Base-by-base conservation (phyloP, 225 moss, liverwort and hornwort genomes). In the Thuidium tamariscinum region DNA sequence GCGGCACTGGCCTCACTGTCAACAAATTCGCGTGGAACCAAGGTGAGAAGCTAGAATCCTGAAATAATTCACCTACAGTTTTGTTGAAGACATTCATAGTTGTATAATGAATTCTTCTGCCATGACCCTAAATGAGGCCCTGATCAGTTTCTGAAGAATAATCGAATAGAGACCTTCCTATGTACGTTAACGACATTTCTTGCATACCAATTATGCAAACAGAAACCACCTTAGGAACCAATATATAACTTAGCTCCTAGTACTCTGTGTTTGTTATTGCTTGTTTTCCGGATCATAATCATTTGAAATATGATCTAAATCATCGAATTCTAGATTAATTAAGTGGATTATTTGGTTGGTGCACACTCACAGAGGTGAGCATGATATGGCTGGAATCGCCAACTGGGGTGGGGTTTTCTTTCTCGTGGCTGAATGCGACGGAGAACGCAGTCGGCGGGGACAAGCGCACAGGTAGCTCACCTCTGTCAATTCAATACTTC, bases 341-440 rank as follows among this genome's bases (percentile, higher is more conserved):
- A 71, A 69, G 15, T 22, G 29, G 56, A 29, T 23, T 42, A 16
- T 20, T 36, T 72, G 30, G 29, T 74, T 60, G 48, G 16, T 56
- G 29, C 44, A 20, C 25, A 30, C 22, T 49, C 59, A 62, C 87
- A 93, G 93, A 92, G 80, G 93, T 87, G 90, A 92, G 91, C 87
- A 89, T 92, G 88, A 83, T 93, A 77, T 93, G 92, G 92, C 61
- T 93, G 85, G 93, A 93, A 82, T 93, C 93, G 32, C 93, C 92
- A 4, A 91, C 89, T 23, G 93, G 93, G 7, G 92, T 92, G 60
- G 93, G 93, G 1, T 93, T 92, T 77, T 93, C 93, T 13, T 93
- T 77, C 85, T 84, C 91, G 16, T 86, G 80, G 61, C 62, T 77
- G 26, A 91, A 89, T 72, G 39, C 39, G 63, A 73, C 88, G 7